Evolutionary conservation across 78 protist genomes (phyloP).

Genomic region (Dictyostelium capitatum): DNA sequence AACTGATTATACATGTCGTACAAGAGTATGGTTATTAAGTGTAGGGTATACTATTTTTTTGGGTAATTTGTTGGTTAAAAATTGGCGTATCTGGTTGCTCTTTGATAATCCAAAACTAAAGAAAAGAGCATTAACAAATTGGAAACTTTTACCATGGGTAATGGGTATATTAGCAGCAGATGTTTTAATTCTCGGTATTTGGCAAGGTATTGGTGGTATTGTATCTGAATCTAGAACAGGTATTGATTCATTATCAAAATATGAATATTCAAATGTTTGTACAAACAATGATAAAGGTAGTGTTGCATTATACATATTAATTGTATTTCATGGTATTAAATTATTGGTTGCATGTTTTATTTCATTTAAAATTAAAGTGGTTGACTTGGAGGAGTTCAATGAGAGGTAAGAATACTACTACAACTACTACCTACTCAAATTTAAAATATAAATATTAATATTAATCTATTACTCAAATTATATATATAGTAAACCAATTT

Average conservation of each 20-base stretch:
- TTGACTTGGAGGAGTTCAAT: conserved; percentile 33
- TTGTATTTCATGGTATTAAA: conserved; percentile 41
- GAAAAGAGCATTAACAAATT: conserved; percentile 21
- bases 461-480: no score
- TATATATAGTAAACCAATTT: conserved; percentile 27
- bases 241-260: background rate
- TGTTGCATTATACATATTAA: conserved; percentile 3
- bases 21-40: conserved; percentile 32
- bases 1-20: conserved; percentile 10
- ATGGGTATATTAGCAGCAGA: background rate
- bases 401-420: no score
- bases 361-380: conserved; percentile 43
- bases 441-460: no score
- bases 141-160: conserved; percentile 27
- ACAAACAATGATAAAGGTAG: background rate
- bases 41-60: conserved; percentile 29
- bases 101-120: conserved; percentile 56
- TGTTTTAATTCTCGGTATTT: background rate
- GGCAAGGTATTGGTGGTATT: conserved; percentile 21
- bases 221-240: background rate
- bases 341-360: conserved; percentile 54
- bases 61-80: conserved; percentile 39
- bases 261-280: conserved; percentile 28
- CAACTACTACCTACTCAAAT: no score
- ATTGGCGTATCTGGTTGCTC: conserved; percentile 56